phyloP scores from a whole-genome alignment of 768 basidiomycete species.

The Agaricus blazei region DNA sequence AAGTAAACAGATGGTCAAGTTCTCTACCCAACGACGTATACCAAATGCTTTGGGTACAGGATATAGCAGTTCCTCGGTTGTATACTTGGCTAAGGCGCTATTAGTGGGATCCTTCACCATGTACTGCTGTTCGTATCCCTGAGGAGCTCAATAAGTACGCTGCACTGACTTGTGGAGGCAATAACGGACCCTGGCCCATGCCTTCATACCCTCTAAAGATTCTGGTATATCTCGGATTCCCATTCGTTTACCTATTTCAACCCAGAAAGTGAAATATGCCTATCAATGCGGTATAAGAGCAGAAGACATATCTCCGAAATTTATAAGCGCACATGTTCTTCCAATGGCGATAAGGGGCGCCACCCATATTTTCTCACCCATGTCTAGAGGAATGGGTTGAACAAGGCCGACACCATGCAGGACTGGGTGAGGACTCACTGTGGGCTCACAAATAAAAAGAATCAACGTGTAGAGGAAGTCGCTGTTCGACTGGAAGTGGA shows the following conservation, averaged over 20 bases:
- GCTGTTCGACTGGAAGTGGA: constrained; percentile 21
- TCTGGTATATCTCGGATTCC: constrained; percentile 41
- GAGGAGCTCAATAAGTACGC: neutral
- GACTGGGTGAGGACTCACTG: constrained; percentile 6
- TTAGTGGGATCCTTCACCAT: constrained; percentile 41
- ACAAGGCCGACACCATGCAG: neutral
- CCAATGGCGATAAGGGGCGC: constrained; percentile 31
- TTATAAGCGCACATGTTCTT: constrained; percentile 16
- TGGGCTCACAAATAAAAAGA: constrained; percentile 26
- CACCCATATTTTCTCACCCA: constrained; percentile 12
- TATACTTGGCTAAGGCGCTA: constrained; percentile 31
- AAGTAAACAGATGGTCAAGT: constrained; percentile 30
- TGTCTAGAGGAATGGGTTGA: neutral
- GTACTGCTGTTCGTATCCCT: constrained; percentile 36
- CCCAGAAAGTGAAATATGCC: constrained; percentile 39
- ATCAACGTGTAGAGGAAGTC: constrained; percentile 27
- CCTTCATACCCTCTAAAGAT: constrained; percentile 27
- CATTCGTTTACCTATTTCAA: constrained; percentile 42
- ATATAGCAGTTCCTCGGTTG: constrained; percentile 35
- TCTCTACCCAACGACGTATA: constrained; percentile 28
- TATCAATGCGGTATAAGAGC: constrained; percentile 12
- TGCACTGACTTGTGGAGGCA: neutral
- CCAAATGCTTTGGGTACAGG: constrained; percentile 32
- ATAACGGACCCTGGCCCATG: constrained; percentile 33
- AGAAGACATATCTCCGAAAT: too few species aligned